Conservation (phyloP, 352 stramenopile genomes). For the Globisporangium solare region DNA sequence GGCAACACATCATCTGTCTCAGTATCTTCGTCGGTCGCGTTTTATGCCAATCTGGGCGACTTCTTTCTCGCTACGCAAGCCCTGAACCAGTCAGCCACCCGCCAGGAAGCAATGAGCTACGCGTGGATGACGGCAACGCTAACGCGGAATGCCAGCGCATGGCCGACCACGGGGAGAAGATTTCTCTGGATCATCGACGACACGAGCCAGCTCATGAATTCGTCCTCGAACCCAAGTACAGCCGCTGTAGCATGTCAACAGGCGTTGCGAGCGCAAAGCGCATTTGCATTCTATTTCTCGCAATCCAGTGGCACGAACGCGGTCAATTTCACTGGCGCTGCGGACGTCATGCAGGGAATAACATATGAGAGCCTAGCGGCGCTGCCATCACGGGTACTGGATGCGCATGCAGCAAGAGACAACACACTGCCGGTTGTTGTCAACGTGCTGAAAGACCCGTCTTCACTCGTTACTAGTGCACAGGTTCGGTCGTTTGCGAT, state of each 20-base stretch:
- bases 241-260: slow-evolving; percentile 10
- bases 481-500: slow-evolving; percentile 21
- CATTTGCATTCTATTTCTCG: slow-evolving; percentile 19
- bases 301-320: slow-evolving; percentile 3
- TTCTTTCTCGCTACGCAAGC: slow-evolving; percentile 19
- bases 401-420: slow-evolving; percentile 27
- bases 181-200: slow-evolving; percentile 16
- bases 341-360: slow-evolving; percentile 20
- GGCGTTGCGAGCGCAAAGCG: slow-evolving; percentile 17
- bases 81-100: slow-evolving; percentile 1
- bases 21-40: slow-evolving; percentile 4
- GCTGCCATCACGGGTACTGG: slow-evolving; percentile 23
- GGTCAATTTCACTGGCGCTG: slow-evolving; percentile 1
- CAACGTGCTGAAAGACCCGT: slow-evolving; percentile 21
- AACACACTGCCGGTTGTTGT: slow-evolving; percentile 15
- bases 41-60: slow-evolving; percentile 8
- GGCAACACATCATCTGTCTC: slow-evolving; percentile 5
- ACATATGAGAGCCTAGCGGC: slow-evolving; percentile 9
- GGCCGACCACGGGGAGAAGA: slow-evolving; percentile 23
- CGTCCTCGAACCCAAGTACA: slow-evolving; percentile 2
- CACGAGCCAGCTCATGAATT: slow-evolving; percentile 11
- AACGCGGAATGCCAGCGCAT: slow-evolving; percentile 11
- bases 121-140: slow-evolving; percentile 5
- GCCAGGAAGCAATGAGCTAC: slow-evolving; percentile 8
- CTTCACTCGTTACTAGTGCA: slow-evolving; percentile 15